Base-by-base conservation (phyloP, 2,329 filamentous ascomycete genomes). In the Bertia moriformis region DNA sequence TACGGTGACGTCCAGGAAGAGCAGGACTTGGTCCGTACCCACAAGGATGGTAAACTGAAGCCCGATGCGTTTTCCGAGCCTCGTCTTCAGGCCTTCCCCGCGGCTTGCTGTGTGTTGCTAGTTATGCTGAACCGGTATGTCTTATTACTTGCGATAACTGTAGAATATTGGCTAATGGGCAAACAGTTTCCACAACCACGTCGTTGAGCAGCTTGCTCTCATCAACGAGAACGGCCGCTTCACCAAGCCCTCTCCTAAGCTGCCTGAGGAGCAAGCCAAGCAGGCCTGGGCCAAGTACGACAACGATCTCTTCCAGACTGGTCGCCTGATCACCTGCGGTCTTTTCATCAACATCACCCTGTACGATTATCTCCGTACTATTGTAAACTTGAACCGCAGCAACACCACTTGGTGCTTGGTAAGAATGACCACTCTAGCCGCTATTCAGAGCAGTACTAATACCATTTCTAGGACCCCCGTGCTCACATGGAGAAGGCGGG, bases 301-400 rank as follows among this genome's bases (percentile, higher is more conserved):
- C 40, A 56, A 69, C 27, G 63, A 69, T 39, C 50, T 69, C 2
- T 70, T 70, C 53, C 65, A 69, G 44, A 67, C 64, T 14, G 65
- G 58, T 20, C 58, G 67, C 30, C 54, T 71, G 44, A 62, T 70
- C 39, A 68, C 65, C 1, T 69, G 64, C 44, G 66, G 65, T 14
- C 55, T 71, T 1, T 71, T 12, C 54, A 81, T 85, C 54, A 86
- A 85, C 58, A 84, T 88, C 50, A 83, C 77, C 0, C 62, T 88
- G 4, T 65, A 80, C 32, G 83, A 89, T 52, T 89, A 91, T 47
- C 74, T 91, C 37, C 71, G 83, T 18, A 85, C 83, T 42, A 84
- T 87, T 47, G 63, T 85, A 51, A 83, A 83, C 47, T 59, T 84
- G 37, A 82, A 83, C 53, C 66, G 75, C 22, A 73, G 67, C 35